Percentiles rank a stretch among this genome's conserved stretches.
Evolutionary conservation across 2,329 filamentous ascomycete genomes (phyloP).

Genomic region (Exserohilum turcica): DNA sequence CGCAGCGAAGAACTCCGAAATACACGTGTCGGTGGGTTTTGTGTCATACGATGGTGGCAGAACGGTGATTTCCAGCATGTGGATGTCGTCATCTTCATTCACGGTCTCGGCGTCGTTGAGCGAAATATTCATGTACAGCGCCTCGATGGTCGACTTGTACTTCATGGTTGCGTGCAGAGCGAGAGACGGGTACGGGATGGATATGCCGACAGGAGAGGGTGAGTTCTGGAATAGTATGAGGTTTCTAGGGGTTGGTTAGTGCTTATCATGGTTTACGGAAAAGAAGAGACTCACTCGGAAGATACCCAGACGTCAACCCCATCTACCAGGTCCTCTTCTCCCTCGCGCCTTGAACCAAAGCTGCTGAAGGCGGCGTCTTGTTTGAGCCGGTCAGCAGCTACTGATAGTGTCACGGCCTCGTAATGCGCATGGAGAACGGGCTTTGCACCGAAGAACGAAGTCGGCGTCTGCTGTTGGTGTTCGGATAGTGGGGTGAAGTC

Average conservation of each 20-base stretch:
- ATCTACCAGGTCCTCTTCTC: conserved; percentile 39
- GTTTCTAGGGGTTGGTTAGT: conserved; percentile 44
- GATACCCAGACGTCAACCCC: conserved; percentile 56
- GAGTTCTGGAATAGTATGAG: conserved; percentile 67
- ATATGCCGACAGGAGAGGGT: conserved; percentile 63
- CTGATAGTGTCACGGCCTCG: conserved; percentile 61
- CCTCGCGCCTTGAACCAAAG: conserved; percentile 47
- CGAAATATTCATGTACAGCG: conserved; percentile 46
- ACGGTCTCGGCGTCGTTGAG: conserved; percentile 59
- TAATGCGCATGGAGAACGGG: conserved; percentile 72
- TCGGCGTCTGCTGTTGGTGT: conserved; percentile 74
- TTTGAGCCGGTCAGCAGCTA: conserved; percentile 61
- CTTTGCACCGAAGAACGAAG: conserved; percentile 72
- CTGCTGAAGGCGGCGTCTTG: conserved; percentile 52
- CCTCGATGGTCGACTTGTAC: conserved; percentile 46
- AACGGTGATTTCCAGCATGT: conserved; percentile 70
- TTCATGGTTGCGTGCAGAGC: conserved; percentile 76
- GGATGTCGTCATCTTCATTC: conserved; percentile 66
- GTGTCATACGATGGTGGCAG: conserved; percentile 54
- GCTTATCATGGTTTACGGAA: background rate
- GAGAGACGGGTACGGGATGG: conserved; percentile 75
- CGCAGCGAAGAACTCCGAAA: conserved; percentile 66
- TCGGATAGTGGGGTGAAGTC: conserved; percentile 70
- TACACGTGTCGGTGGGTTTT: conserved; percentile 36
- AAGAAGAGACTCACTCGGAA: conserved; percentile 45